Base-by-base conservation (phyloP, 495 filamentous ascomycete genomes). In the Aspergillus heteromorphus region DNA sequence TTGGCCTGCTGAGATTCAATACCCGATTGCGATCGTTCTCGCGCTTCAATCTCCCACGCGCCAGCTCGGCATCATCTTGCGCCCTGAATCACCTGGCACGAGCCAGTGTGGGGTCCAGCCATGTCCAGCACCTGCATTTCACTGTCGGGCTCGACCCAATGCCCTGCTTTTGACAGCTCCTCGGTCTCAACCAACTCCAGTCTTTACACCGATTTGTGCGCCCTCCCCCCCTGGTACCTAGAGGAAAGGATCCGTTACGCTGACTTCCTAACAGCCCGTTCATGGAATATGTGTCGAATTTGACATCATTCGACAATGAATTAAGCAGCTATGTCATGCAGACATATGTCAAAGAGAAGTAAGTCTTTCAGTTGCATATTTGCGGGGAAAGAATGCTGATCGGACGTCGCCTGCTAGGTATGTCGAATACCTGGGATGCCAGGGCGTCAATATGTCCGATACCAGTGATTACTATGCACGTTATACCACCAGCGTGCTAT, bases 401-500 rank as follows among this genome's bases (percentile, higher is more conserved):
- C 51, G 55, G 59, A 72, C 48, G 31, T 41, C 13, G 10, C 16
- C 21, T 25, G 25, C 29, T 59, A 75, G 72, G 50, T 75, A 70
- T 62, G 59, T 62, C 43, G 58, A 69, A 11, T 76, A 87, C n/a
- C 77, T 97, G 29, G 92, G 93, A 38, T 99, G 93, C 66, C 75
- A 79, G 30, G 81, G 82, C 55, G 71, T 95, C 65, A 85, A 93
- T 62, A 78, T 88, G 47, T 85, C 84, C 27, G 88, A 95, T 60
- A 87, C 89, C n/a, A 85, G 82, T 50, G 79, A 86, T 61, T 82
- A 90, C 63, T 99, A 99, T 73, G 93, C 95, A 19, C 86, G 92
- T 62, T 99, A 91, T 71, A 96, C 91, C 11, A 92, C 84, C 45
- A 92, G 88, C 61, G 84, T 91, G 66, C 80, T 99, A 58, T 99